These are phyloP conservation scores for Wallacemonas sp. DNA, from an alignment of 208 protist genomes.

Conservation along the genomic window DNA sequence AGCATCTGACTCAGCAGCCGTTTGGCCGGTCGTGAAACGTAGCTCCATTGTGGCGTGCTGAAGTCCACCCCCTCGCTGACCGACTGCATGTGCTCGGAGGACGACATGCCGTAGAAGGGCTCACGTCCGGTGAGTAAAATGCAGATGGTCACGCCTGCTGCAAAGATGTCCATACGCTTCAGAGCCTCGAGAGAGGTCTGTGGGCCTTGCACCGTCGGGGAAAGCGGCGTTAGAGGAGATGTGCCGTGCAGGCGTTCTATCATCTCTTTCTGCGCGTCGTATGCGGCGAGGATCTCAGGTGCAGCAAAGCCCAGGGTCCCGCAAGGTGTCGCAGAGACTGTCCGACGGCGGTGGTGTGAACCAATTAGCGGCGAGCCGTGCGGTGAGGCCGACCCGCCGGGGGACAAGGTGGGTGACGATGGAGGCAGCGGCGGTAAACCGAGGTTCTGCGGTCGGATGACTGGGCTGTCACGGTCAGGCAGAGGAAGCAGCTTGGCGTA, in stretches of 20 bases:
- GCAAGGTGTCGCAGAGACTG: constrained; percentile 39
- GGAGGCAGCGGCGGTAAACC: background rate
- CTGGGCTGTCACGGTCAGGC: constrained; percentile 6
- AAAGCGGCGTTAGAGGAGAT: constrained; percentile 6
- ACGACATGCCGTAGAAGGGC: constrained; percentile 39
- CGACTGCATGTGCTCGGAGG: constrained; percentile 38
- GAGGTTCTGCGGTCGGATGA: background rate
- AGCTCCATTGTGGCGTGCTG: constrained; percentile 38
- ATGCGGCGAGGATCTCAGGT: constrained; percentile 49
- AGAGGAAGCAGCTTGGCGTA: constrained; percentile 37
- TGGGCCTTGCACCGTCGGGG: constrained; percentile 12
- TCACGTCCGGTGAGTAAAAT: constrained; percentile 62
- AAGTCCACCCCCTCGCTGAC: constrained; percentile 38
- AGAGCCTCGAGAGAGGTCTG: constrained; percentile 36
- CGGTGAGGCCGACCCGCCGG: background rate
- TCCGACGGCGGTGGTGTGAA: background rate
- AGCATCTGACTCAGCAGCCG: constrained; percentile 42
- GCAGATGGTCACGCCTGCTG: constrained; percentile 48
- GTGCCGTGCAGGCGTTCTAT: constrained; percentile 4
- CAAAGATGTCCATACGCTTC: constrained; percentile 67
- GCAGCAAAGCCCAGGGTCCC: constrained; percentile 54
- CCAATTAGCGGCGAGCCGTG: background rate
- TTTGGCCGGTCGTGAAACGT: constrained; percentile 44
- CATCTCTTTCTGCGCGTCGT: constrained; percentile 26
- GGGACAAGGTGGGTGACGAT: background rate